A percentile compares a stretch with the other conserved stretches of the same genome.
Conservation (phyloP, 2,329 filamentous ascomycete species). For the Fusarium proliferatum region DNA sequence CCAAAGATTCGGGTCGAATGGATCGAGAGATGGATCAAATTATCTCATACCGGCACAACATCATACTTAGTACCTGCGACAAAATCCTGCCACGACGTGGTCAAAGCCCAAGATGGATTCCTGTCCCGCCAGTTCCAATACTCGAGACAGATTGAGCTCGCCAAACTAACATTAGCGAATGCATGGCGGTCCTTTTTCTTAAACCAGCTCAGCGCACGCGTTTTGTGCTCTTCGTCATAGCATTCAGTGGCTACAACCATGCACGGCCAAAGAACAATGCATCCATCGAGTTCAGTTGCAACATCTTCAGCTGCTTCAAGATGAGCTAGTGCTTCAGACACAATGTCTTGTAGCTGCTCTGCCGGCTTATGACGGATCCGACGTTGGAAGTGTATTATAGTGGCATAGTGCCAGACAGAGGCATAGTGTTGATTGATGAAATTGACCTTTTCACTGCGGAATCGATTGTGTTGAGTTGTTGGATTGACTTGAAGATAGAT, state of each 20-base stretch:
- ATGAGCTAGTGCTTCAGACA: neutral
- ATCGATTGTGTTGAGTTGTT: accelerated
- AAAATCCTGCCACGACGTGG: neutral
- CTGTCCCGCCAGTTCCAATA: neutral
- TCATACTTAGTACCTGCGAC: neutral
- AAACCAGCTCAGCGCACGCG: neutral
- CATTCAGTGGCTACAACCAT: neutral
- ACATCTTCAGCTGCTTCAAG: neutral
- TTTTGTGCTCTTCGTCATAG: neutral
- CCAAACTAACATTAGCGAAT: neutral
- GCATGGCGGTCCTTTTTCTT: neutral
- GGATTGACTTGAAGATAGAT: accelerated
- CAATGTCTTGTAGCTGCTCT: neutral
- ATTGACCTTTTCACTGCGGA: neutral
- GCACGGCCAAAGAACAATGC: neutral
- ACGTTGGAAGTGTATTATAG: neutral
- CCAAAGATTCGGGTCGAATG: accelerated
- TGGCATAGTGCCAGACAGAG: neutral
- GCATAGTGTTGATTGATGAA: neutral
- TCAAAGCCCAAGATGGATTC: too few species aligned
- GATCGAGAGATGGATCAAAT: neutral
- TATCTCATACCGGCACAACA: neutral
- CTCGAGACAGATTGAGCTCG: neutral
- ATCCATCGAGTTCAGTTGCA: neutral
- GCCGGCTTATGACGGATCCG: neutral